These are phyloP conservation scores for Raffaelea arxii DNA, from an alignment of 2,329 filamentous ascomycete genomes.

Conservation along the genomic window DNA sequence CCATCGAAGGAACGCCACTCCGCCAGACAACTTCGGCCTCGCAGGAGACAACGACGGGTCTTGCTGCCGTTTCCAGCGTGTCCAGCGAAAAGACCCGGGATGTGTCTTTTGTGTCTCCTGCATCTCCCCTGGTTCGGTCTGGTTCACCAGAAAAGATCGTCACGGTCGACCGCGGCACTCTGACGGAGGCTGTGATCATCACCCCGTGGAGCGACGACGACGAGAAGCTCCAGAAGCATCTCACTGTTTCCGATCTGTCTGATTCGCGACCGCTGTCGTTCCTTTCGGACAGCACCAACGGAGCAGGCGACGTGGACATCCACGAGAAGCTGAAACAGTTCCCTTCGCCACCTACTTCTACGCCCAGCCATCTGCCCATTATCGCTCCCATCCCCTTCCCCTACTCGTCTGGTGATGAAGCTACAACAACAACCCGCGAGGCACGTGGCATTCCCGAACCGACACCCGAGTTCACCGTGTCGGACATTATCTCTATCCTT, in stretches of 20 bases:
- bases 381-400: slow-evolving; percentile 11
- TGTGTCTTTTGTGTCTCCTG: too few species aligned
- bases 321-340: slow-evolving; percentile 44
- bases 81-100: too few species aligned
- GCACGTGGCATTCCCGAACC: neutral
- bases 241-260: neutral
- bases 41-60: too few species aligned
- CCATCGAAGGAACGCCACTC: too few species aligned
- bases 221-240: neutral
- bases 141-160: slow-evolving; percentile 40
- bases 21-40: too few species aligned
- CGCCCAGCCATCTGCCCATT: slow-evolving; percentile 18
- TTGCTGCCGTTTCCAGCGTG: too few species aligned
- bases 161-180: slow-evolving; percentile 51
- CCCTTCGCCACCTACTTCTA: slow-evolving; percentile 41
- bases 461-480: slow-evolving; percentile 5
- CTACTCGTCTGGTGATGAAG: neutral
- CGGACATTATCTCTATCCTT: slow-evolving; percentile 7
- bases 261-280: slow-evolving; percentile 9
- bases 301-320: slow-evolving; percentile 33
- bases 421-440: neutral
- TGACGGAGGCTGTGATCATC: slow-evolving; percentile 48
- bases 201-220: slow-evolving; percentile 10
- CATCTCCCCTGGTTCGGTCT: slow-evolving; percentile 38
- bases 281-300: slow-evolving; percentile 4